Evolutionary conservation across 179 eudicot species (phyloP), one percentile per base, ranked within the genome.

Genomic region (Silene noctiflora): DNA sequence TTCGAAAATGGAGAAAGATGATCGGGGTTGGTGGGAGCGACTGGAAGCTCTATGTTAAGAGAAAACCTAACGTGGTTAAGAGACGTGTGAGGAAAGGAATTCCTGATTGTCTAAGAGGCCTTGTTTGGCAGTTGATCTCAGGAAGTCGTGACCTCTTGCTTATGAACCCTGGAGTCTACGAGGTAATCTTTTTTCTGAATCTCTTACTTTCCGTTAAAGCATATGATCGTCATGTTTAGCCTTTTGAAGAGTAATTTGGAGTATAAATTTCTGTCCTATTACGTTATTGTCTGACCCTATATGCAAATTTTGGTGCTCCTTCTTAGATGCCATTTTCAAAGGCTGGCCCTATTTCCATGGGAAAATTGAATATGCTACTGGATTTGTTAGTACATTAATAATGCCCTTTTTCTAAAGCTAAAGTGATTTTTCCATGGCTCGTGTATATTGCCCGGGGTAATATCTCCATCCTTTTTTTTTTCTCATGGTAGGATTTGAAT

Each of bases 1-100:
- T 91, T 75, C 88, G 87, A 74, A 95, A 95, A 89, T 95, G 99
- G 98, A 86, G 99, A 79, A 95, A 88, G 82, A 95, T 93, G 99
- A 93, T 95, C 79, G 99, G 99, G 75, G 90, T 90, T 77, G 99
- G 98, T 78, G 99, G 98, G 48, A 89, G 92, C 77, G 99, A 95
- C 79, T 93, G 97, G 98, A 95, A 93, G 86, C 89, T 88, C 66
- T 95, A 88, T 80, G 88, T 89, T 61, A 84, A 88, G 79, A 87
- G 90, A 81, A 95, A 91, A 85, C 98, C 97, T 74, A 89, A 84
- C 65, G 89, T 91, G 73, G 94, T 95, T 42, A 93, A 91, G 83
- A 84, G 99, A 71, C 96, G 97, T 44, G 85, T 95, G 66, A 86
- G 99, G 75, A 93, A 95, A 84, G 99, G 99, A 77, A 88, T 95